These are phyloP conservation scores for Closterium sp. DNA, from an alignment of 139 green algal genomes.

Conservation along the genomic window DNA sequence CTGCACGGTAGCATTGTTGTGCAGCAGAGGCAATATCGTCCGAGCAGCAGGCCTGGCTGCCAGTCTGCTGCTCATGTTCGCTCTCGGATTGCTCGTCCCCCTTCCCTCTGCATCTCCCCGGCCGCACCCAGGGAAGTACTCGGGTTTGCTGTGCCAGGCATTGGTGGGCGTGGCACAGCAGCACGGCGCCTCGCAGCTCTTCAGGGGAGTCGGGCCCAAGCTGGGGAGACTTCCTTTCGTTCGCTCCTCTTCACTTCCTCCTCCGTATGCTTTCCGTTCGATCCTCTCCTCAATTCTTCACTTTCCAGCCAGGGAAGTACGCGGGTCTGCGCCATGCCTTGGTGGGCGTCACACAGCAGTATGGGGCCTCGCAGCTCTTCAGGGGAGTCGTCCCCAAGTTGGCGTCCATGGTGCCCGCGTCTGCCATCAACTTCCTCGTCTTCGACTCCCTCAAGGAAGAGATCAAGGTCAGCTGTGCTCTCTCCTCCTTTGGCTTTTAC, in stretches of 20 bases:
- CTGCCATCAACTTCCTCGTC: neutral
- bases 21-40: too few relatives aligned
- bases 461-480: neutral
- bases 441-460: neutral
- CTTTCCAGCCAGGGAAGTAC: too few relatives aligned
- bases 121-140: neutral
- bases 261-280: too few relatives aligned
- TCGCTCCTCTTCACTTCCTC: too few relatives aligned
- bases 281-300: too few relatives aligned
- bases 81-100: too few relatives aligned
- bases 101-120: too few relatives aligned
- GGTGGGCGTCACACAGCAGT: neutral
- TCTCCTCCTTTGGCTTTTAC: too few relatives aligned
- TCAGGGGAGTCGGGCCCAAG: neutral
- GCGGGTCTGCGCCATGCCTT: neutral
- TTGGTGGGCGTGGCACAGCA: neutral
- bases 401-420: neutral
- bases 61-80: too few relatives aligned
- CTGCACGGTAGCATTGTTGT: too few relatives aligned
- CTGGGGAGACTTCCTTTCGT: too few relatives aligned
- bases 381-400: neutral
- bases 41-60: too few relatives aligned
- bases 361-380: neutral
- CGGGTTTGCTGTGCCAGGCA: neutral
- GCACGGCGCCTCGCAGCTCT: neutral